Evolutionary conservation across 1,139 yeast species (phyloP).

Genomic region (Meyerozyma guilliermondii): DNA sequence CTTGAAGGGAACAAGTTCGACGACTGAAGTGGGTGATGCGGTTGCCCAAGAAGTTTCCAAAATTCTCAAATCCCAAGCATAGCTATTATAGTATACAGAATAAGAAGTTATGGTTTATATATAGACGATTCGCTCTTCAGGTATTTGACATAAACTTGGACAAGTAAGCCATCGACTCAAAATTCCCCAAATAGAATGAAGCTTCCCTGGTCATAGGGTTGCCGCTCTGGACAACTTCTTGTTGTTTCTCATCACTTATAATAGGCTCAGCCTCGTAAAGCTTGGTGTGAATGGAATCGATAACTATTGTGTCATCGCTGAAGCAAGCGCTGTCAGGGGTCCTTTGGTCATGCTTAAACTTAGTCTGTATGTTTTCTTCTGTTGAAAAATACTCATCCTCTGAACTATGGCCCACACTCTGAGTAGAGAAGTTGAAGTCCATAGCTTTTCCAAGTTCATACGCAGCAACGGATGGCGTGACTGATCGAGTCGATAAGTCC

Average conservation of each 20-base stretch:
- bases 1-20: constrained; percentile 72
- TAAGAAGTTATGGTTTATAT: constrained; percentile 17
- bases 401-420: constrained; percentile 11
- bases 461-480: neutral
- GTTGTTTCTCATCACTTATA: neutral
- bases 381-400: constrained; percentile 33
- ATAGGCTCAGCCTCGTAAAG: neutral
- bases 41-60: constrained; percentile 66
- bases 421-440: constrained; percentile 4
- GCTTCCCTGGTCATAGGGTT: neutral
- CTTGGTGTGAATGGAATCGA: neutral
- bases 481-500: neutral
- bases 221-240: neutral
- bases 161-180: constrained; percentile 30
- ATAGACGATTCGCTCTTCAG: neutral
- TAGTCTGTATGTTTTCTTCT: constrained; percentile 17
- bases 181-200: neutral
- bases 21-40: constrained; percentile 92
- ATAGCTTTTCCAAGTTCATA: constrained; percentile 5
- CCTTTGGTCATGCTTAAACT: neutral
- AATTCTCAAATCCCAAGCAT: constrained; percentile 32
- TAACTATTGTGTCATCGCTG: neutral
- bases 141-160: constrained; percentile 23
- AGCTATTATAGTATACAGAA: constrained; percentile 8
- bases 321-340: neutral